These are phyloP conservation scores for Blastomyces emzantsi DNA, from an alignment of 2,329 filamentous ascomycete species.

Conservation along the genomic window DNA sequence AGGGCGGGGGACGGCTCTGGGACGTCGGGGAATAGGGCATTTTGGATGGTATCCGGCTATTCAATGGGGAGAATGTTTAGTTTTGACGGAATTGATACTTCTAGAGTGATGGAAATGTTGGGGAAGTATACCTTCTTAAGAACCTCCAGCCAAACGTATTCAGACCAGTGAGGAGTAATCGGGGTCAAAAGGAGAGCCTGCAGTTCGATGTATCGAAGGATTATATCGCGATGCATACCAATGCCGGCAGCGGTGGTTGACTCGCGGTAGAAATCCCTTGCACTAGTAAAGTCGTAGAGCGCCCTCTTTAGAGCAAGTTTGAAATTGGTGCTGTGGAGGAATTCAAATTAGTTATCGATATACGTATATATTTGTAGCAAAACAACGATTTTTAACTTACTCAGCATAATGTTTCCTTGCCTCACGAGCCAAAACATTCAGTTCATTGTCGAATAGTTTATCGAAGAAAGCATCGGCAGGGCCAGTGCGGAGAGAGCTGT, in stretches of 20 bases:
- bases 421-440: constrained; percentile 74
- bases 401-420: constrained; percentile 67
- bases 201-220: constrained; percentile 72
- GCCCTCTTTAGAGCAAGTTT: constrained; percentile 78
- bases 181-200: constrained; percentile 75
- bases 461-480: constrained; percentile 72
- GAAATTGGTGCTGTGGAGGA: constrained; percentile 54
- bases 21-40: constrained; percentile 63
- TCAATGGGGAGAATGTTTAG: not conserved
- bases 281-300: constrained; percentile 83
- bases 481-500: constrained; percentile 68
- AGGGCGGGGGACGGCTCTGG: constrained; percentile 57
- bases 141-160: constrained; percentile 90
- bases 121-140: constrained; percentile 51
- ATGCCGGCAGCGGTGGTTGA: constrained; percentile 65
- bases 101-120: constrained; percentile 3
- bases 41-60: constrained; percentile 63
- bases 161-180: constrained; percentile 86
- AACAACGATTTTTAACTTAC: constrained; percentile 31
- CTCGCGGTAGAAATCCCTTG: constrained; percentile 86
- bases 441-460: constrained; percentile 82
- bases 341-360: constrained; percentile 12
- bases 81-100: not conserved
- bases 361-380: not conserved
- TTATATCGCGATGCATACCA: constrained; percentile 76